These are phyloP conservation scores for Ganoderma lingzhi DNA, from an alignment of 1,284 basidiomycete species.

Conservation along the genomic window DNA sequence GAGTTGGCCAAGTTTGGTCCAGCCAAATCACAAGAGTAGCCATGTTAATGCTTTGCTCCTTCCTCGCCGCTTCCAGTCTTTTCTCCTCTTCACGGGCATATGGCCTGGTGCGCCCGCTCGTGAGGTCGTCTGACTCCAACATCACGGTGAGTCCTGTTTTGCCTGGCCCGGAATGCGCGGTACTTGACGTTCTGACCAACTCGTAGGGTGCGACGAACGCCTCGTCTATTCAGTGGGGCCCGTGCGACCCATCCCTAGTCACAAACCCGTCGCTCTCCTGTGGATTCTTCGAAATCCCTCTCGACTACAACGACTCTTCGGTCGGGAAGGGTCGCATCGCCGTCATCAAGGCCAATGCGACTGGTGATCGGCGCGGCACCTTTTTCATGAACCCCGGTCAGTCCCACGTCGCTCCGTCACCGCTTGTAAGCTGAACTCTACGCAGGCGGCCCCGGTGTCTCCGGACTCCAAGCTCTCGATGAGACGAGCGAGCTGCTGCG, in stretches of 20 bases:
- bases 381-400: constrained; percentile 23
- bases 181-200: no score
- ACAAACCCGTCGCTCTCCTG: constrained; percentile 18
- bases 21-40: background rate
- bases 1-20: background rate
- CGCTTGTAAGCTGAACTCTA: background rate
- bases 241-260: constrained; percentile 8
- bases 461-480: background rate
- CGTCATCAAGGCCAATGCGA: constrained; percentile 23
- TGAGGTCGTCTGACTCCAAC: no score
- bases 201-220: background rate
- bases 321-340: constrained; percentile 18
- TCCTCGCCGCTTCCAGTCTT: background rate
- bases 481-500: background rate
- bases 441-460: constrained; percentile 9
- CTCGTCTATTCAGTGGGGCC: constrained; percentile 14
- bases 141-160: no score
- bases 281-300: constrained; percentile 19
- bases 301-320: constrained; percentile 24
- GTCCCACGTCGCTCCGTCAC: background rate
- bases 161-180: no score
- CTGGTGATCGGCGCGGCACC: constrained; percentile 14
- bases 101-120: background rate
- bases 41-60: background rate
- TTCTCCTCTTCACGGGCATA: background rate